Conservation (phyloP, 768 basidiomycete species). For the Brasilioporus rufonigricans region DNA sequence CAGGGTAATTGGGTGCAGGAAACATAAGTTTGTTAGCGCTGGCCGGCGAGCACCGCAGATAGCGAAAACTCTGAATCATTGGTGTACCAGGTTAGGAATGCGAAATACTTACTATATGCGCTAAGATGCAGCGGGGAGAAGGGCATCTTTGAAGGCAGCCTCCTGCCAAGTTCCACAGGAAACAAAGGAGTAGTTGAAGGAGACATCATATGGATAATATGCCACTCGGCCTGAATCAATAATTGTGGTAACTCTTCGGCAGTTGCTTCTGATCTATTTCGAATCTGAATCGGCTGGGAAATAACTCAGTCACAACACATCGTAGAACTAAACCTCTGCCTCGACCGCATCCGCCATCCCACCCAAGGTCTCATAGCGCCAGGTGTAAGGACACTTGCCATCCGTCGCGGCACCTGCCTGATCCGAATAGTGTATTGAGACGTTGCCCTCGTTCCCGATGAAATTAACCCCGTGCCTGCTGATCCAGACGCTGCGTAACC, state of each 20-base stretch:
- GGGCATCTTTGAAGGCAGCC: neutral
- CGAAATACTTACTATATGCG: neutral
- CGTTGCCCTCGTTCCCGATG: slow-evolving; percentile 23
- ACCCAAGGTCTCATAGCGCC: slow-evolving; percentile 59
- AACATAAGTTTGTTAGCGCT: too few relatives aligned
- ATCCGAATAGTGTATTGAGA: slow-evolving; percentile 32
- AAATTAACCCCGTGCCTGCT: slow-evolving; percentile 38
- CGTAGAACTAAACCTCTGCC: slow-evolving; percentile 26
- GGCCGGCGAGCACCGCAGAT: too few relatives aligned
- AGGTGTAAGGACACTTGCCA: slow-evolving; percentile 37
- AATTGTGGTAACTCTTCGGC: too few relatives aligned
- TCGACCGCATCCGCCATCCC: slow-evolving; percentile 61
- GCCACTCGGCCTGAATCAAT: too few relatives aligned
- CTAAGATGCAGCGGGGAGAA: neutral
- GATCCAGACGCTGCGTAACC: slow-evolving; percentile 65
- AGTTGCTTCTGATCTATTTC: slow-evolving; percentile 1
- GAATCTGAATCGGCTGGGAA: neutral
- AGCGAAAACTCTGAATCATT: too few relatives aligned
- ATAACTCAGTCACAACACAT: neutral
- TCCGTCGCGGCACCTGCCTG: slow-evolving; percentile 14
- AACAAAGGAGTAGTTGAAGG: too few relatives aligned
- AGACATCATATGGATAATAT: too few relatives aligned
- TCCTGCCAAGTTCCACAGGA: too few relatives aligned
- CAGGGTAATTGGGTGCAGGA: neutral
- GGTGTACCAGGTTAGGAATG: neutral